Evolutionary conservation across 2,329 filamentous ascomycete genomes (phyloP).

Genomic region (Colletotrichum magnum): DNA sequence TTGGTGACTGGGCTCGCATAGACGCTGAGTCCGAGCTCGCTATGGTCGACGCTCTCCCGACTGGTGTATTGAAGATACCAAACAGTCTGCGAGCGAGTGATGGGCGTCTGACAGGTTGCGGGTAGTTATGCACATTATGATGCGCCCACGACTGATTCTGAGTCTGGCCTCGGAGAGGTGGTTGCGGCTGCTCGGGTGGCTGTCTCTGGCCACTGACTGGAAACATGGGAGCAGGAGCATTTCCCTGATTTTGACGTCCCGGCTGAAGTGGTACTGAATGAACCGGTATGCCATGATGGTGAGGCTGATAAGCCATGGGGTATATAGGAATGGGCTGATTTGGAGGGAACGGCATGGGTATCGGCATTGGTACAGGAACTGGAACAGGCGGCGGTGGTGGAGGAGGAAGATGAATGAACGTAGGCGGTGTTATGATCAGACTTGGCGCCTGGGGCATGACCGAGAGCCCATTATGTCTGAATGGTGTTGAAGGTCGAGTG

Average conservation of each 20-base stretch:
- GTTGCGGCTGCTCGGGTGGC: neutral
- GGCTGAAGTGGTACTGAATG: neutral
- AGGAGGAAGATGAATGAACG: conserved; percentile 15
- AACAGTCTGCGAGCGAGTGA: conserved; percentile 41
- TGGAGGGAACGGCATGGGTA: conserved; percentile 28
- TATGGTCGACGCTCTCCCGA: conserved; percentile 54
- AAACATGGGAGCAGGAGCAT: neutral
- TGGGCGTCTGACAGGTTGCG: neutral
- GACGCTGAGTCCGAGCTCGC: conserved; percentile 42
- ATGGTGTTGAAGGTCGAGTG: conserved; percentile 21
- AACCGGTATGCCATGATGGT: conserved; percentile 16
- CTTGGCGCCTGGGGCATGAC: conserved; percentile 4
- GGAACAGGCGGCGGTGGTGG: conserved; percentile 26
- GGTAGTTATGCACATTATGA: neutral
- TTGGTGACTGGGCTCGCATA: conserved; percentile 2
- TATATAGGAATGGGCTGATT: conserved; percentile 39
- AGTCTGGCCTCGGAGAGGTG: neutral
- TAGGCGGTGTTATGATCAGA: conserved; percentile 1
- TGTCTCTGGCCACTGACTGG: neutral
- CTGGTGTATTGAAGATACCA: conserved; percentile 47
- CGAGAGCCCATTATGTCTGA: conserved; percentile 23
- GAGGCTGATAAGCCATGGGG: conserved; percentile 40
- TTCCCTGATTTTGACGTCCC: neutral
- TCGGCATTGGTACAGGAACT: conserved; percentile 18
- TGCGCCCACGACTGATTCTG: conserved; percentile 18